phyloP scores from a whole-genome alignment of 2,329 filamentous ascomycete species.

The Cladosporium velox region DNA sequence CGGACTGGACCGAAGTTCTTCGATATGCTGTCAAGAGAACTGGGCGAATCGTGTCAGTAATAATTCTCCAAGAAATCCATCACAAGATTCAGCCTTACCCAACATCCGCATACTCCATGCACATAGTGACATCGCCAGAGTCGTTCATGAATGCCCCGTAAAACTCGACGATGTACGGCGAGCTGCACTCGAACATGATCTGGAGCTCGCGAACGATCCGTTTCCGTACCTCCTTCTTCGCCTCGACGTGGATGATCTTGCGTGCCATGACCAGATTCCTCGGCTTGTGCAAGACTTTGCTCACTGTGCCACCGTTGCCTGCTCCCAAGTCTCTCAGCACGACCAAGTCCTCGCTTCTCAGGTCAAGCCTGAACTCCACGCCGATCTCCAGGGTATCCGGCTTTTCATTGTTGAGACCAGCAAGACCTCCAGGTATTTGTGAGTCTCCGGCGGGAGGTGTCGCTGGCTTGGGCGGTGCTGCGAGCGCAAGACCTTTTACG shows the following conservation, averaged over 20 bases:
- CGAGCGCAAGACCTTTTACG: conserved; percentile 90
- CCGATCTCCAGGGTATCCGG: conserved; percentile 87
- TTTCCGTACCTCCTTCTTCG: conserved; percentile 94
- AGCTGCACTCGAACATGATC: conserved; percentile 98
- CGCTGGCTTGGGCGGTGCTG: conserved; percentile 69
- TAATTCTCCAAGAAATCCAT: not conserved
- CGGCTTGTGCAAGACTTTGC: conserved; percentile 92
- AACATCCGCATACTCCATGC: conserved; percentile 99
- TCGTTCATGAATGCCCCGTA: conserved; percentile 97
- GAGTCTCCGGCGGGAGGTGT: conserved; percentile 72
- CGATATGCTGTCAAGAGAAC: conserved; percentile 89
- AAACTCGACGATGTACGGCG: conserved; percentile 94
- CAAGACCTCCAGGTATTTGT: conserved; percentile 61
- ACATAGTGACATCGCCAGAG: conserved; percentile 97
- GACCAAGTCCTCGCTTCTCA: conserved; percentile 88
- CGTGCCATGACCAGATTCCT: conserved; percentile 96
- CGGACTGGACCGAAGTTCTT: conserved; percentile 92
- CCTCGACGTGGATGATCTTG: conserved; percentile 99
- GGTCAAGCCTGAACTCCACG: conserved; percentile 91
- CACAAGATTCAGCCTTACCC: conserved; percentile 64
- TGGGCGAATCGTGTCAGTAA: conserved; percentile 43
- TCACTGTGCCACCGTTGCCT: conserved; percentile 96
- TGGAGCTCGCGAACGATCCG: conserved; percentile 95
- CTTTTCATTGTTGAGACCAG: conserved; percentile 58
- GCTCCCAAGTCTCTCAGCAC: conserved; percentile 92